These are phyloP conservation scores for Leccinellum rugosiceps DNA, from an alignment of 768 basidiomycete genomes.

Conservation along the genomic window DNA sequence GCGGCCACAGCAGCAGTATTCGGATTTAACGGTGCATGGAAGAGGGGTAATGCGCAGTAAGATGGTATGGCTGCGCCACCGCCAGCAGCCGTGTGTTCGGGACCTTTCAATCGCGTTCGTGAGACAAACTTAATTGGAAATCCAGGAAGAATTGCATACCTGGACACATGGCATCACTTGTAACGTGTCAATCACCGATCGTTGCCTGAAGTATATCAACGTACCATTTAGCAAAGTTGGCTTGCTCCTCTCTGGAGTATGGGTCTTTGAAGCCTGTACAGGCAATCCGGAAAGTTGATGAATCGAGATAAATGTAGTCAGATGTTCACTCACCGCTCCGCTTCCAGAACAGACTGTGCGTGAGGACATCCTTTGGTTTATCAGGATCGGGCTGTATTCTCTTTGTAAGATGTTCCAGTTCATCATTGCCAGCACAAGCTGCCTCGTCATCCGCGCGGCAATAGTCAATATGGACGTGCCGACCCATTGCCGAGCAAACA, in stretches of 20 bases:
- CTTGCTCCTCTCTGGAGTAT: conserved; percentile 55
- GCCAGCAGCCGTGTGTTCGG: conserved; percentile 45
- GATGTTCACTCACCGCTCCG: conserved; percentile 42
- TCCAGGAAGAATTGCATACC: conserved; percentile 31
- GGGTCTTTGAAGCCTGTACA: conserved; percentile 62
- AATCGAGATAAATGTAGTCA: neutral
- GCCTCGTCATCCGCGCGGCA: conserved; percentile 41
- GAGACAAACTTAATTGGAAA: neutral
- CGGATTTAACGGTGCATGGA: conserved; percentile 41
- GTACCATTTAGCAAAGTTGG: conserved; percentile 53
- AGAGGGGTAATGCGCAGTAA: conserved; percentile 51
- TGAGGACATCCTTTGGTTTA: conserved; percentile 49
- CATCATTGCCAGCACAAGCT: conserved; percentile 38
- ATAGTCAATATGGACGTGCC: conserved; percentile 56
- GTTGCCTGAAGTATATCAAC: conserved; percentile 1
- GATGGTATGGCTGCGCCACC: conserved; percentile 45
- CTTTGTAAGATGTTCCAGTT: conserved; percentile 44
- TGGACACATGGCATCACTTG: conserved; percentile 49
- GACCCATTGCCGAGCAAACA: conserved; percentile 50
- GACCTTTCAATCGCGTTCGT: conserved; percentile 34
- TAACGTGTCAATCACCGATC: neutral
- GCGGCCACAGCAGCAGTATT: conserved; percentile 27
- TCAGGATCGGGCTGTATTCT: conserved; percentile 45
- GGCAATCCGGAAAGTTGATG: neutral
- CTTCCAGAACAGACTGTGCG: conserved; percentile 55